Percentiles rank a stretch among this genome's conserved stretches.
Evolutionary conservation across 169 alveolate genomes (phyloP).

Genomic region (Eimeria maxima): DNA sequence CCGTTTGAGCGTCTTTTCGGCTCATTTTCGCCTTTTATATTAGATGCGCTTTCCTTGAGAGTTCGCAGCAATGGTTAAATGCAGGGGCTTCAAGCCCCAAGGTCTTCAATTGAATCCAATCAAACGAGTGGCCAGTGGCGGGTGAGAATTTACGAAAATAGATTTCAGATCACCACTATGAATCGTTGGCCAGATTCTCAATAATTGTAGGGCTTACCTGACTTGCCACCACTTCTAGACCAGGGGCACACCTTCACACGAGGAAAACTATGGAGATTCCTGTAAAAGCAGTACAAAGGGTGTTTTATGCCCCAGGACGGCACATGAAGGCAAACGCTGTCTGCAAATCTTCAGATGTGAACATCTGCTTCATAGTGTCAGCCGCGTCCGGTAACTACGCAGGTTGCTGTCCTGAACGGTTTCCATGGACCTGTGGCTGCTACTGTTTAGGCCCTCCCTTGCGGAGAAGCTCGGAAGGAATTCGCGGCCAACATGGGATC

Average conservation of each 20-base stretch:
- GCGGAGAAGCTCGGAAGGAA: conserved; percentile 80
- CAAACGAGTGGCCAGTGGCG: conserved; percentile 74
- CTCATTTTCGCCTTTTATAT: not conserved
- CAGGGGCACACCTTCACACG: not conserved
- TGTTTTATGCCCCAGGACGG: not conserved
- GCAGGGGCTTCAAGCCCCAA: conserved; percentile 85
- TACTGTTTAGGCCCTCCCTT: conserved; percentile 74
- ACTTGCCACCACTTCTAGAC: not conserved
- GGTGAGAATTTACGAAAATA: conserved; percentile 23
- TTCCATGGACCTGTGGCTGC: not conserved
- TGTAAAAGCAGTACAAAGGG: not conserved
- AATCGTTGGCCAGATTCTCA: not conserved
- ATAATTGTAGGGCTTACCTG: not conserved
- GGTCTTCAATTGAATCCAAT: conserved; percentile 81
- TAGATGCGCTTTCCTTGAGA: not conserved
- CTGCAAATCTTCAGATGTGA: not conserved
- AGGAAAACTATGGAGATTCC: not conserved
- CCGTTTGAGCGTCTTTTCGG: not conserved
- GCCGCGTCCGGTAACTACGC: not conserved
- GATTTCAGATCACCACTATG: not conserved
- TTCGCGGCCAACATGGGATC: conserved; percentile 84
- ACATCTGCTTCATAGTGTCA: not conserved
- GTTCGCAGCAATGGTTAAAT: conserved; percentile 74
- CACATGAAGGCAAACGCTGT: not conserved
- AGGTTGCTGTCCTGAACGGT: not conserved